A percentile compares a stretch with the other conserved stretches of the same genome.
Evolutionary conservation across 2,329 filamentous ascomycete genomes (phyloP).

Genomic region (Paraphaeosphaeria minitans): DNA sequence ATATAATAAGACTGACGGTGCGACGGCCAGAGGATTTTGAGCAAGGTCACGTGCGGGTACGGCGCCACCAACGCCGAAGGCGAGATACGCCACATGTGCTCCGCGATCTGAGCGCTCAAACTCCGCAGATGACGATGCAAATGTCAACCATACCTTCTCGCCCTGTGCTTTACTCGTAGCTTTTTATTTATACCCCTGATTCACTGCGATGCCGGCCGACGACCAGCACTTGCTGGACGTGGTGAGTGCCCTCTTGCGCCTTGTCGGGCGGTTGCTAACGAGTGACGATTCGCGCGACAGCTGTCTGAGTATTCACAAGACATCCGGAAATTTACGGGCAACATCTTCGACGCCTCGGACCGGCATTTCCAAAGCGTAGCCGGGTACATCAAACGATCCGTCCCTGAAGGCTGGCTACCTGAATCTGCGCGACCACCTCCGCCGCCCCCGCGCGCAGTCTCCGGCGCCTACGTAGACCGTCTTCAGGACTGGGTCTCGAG

Average conservation of each 20-base stretch:
- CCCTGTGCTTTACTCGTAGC: not conserved
- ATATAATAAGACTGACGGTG: constrained; percentile 3
- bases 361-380: constrained; percentile 79
- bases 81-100: not conserved
- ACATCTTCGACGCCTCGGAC: constrained; percentile 81
- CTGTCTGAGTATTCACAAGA: constrained; percentile 66
- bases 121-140: constrained; percentile 4
- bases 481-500: constrained; percentile 63
- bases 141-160: not conserved
- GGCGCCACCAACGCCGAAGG: not conserved
- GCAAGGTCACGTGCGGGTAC: not conserved
- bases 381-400: constrained; percentile 69
- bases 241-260: constrained; percentile 56
- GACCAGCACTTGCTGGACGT: constrained; percentile 79
- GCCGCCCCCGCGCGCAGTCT: constrained; percentile 50
- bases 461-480: constrained; percentile 58
- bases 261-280: constrained; percentile 21
- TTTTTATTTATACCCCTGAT: not conserved
- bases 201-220: constrained; percentile 71
- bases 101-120: constrained; percentile 6
- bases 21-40: not conserved
- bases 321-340: constrained; percentile 70
- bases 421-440: constrained; percentile 66
- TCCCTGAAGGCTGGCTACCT: constrained; percentile 74
- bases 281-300: constrained; percentile 39